A percentile compares a stretch with the other conserved stretches of the same genome.
These are phyloP conservation scores for Cladosporium sp. DNA, from an alignment of 2,329 filamentous ascomycete genomes.

Conservation along the genomic window DNA sequence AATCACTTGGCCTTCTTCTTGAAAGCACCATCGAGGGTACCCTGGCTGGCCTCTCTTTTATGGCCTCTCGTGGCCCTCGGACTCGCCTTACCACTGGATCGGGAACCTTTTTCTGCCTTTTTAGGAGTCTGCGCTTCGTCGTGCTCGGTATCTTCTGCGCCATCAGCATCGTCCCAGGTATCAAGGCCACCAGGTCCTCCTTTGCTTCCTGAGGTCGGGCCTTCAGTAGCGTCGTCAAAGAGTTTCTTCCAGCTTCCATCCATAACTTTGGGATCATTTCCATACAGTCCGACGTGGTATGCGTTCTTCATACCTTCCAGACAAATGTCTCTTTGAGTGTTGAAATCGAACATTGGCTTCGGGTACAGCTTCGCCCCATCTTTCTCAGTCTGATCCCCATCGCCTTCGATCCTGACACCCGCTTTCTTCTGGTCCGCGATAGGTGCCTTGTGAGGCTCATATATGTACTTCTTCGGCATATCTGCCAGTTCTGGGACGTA, in stretches of 20 bases:
- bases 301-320: constrained; percentile 67
- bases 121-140: neutral
- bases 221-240: constrained; percentile 46
- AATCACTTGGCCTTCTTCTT: constrained; percentile 24
- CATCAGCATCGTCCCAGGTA: constrained; percentile 25
- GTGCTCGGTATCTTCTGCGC: constrained; percentile 10
- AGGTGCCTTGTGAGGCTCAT: constrained; percentile 74
- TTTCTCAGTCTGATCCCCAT: constrained; percentile 39
- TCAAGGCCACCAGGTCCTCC: constrained; percentile 38
- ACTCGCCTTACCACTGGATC: neutral
- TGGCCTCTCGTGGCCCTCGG: constrained; percentile 17
- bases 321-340: constrained; percentile 57
- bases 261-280: constrained; percentile 57
- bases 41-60: constrained; percentile 32
- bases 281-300: constrained; percentile 61
- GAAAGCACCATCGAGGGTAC: constrained; percentile 29
- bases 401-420: constrained; percentile 56
- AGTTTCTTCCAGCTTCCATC: constrained; percentile 56
- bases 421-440: constrained; percentile 65
- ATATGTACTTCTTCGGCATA: constrained; percentile 66
- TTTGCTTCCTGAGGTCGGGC: constrained; percentile 38
- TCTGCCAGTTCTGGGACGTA: constrained; percentile 65
- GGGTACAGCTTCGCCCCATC: constrained; percentile 55
- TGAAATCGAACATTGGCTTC: constrained; percentile 75
- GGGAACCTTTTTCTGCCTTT: neutral